Conservation (phyloP, 2,329 filamentous ascomycete genomes). For the Botryotinia narcissicola region DNA sequence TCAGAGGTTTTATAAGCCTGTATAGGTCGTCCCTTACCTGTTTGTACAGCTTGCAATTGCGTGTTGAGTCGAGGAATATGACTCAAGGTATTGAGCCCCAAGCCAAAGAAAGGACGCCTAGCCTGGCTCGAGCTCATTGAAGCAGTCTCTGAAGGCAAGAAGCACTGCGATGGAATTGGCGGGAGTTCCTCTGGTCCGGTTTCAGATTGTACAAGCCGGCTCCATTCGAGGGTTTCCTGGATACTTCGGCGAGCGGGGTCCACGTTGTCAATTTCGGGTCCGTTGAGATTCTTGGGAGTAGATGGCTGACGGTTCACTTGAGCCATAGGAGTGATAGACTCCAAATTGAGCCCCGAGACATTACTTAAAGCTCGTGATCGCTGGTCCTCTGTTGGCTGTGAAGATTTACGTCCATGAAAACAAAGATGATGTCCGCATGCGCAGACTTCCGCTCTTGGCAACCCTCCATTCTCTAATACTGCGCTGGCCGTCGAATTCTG, state of each 20-base stretch:
- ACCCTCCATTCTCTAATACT: constrained; percentile 14
- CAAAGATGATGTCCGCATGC: constrained; percentile 57
- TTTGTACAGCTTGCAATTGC: constrained; percentile 9
- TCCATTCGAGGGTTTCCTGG: constrained; percentile 35
- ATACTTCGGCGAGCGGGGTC: constrained; percentile 21
- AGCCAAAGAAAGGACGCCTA: constrained; percentile 33
- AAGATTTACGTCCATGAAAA: constrained; percentile 44
- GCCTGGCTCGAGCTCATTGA: constrained; percentile 33
- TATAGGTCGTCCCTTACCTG: constrained; percentile 24
- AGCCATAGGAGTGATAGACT: constrained; percentile 13
- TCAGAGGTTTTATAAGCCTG: constrained; percentile 34
- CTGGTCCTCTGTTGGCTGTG: constrained; percentile 22
- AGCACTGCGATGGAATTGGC: constrained; percentile 40
- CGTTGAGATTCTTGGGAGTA: constrained; percentile 8
- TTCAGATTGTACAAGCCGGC: constrained; percentile 31
- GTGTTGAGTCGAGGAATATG: constrained; percentile 29
- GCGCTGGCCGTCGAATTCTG: constrained; percentile 8
- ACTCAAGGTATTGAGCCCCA: constrained; percentile 33
- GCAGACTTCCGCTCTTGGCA: constrained; percentile 40
- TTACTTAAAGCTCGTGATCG: constrained; percentile 20
- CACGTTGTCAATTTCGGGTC: constrained; percentile 4
- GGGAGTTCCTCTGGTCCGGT: constrained; percentile 32
- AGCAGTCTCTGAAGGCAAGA: constrained; percentile 38
- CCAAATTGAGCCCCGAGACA: constrained; percentile 19
- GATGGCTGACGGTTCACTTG: constrained; percentile 20